These are phyloP conservation scores for Acaromyces ingoldii DNA, from an alignment of 1,284 basidiomycete genomes.

Conservation along the genomic window DNA sequence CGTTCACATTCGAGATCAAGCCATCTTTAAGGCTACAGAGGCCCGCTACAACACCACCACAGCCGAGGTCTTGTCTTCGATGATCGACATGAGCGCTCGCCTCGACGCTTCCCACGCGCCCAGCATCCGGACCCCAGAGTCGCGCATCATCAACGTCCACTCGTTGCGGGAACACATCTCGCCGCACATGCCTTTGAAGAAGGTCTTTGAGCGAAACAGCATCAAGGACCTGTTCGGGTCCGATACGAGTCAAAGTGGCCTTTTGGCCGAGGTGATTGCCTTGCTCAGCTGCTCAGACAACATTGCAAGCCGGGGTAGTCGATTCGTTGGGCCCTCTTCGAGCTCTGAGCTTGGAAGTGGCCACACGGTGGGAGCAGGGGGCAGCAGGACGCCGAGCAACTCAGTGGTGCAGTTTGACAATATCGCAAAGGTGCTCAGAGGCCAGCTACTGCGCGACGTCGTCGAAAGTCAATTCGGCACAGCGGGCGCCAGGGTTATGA, in stretches of 20 bases:
- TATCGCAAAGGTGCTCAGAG: constrained; percentile 67
- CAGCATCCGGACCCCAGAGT: not conserved
- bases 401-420: constrained; percentile 75
- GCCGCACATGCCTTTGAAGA: not conserved
- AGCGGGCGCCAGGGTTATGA: constrained; percentile 75
- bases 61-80: constrained; percentile 42
- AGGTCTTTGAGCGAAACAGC: not conserved
- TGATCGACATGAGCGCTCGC: constrained; percentile 28
- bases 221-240: constrained; percentile 3
- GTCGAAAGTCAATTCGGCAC: constrained; percentile 79
- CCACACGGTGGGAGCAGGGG: constrained; percentile 30
- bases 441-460: constrained; percentile 71
- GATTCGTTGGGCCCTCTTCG: too few species aligned
- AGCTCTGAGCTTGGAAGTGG: constrained; percentile 32
- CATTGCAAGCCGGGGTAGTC: too few species aligned
- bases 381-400: constrained; percentile 17
- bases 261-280: not conserved
- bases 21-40: constrained; percentile 18
- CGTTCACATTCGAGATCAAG: constrained; percentile 71
- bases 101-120: not conserved
- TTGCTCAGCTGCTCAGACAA: too few species aligned
- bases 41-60: constrained; percentile 40
- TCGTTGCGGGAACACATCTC: not conserved
- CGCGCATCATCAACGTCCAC: not conserved
- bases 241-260: not conserved